These are phyloP conservation scores for Pseudoperonospora humuli DNA, from an alignment of 352 stramenopile genomes.

Conservation along the genomic window DNA sequence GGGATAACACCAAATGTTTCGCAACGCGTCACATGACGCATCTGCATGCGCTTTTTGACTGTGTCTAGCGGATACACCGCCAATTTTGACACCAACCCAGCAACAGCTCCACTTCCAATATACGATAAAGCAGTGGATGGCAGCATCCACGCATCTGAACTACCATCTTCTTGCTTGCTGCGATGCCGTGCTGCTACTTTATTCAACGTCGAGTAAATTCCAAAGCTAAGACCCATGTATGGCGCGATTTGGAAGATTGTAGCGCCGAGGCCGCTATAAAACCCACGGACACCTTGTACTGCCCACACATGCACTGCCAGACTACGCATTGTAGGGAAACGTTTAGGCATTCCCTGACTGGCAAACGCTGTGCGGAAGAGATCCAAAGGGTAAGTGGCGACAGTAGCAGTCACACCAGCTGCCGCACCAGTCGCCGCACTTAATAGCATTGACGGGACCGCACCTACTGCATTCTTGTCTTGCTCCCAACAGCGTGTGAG, in stretches of 20 bases:
- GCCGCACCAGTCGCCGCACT: slow-evolving; percentile 79
- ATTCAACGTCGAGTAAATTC: slow-evolving; percentile 82
- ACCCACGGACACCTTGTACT: slow-evolving; percentile 65
- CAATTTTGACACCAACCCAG: slow-evolving; percentile 88
- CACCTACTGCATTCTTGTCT: slow-evolving; percentile 2
- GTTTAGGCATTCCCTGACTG: slow-evolving; percentile 80
- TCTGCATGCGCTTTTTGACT: slow-evolving; percentile 94
- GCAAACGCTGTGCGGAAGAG: slow-evolving; percentile 92
- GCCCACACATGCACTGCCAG: slow-evolving; percentile 68
- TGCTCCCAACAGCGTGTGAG: slow-evolving; percentile 35
- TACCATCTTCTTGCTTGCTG: slow-evolving; percentile 4
- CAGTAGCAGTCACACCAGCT: slow-evolving; percentile 82
- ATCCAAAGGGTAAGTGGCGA: slow-evolving; percentile 92
- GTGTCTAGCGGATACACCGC: slow-evolving; percentile 93
- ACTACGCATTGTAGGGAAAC: slow-evolving; percentile 67
- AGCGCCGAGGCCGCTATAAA: slow-evolving; percentile 86
- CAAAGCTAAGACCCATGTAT: slow-evolving; percentile 95
- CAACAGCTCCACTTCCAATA: slow-evolving; percentile 75
- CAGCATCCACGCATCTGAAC: slow-evolving; percentile 7
- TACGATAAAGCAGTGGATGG: slow-evolving; percentile 41
- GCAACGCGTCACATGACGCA: slow-evolving; percentile 61
- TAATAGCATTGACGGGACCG: slow-evolving; percentile 14
- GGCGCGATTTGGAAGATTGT: slow-evolving; percentile 90
- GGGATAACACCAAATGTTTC: slow-evolving; percentile 60
- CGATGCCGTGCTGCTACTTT: slow-evolving; percentile 18